A percentile compares a stretch with the other conserved stretches of the same genome.
phyloP scores from a whole-genome alignment of 192 early-diverging fungal species.

The Phlyctochytrium bullatum region DNA sequence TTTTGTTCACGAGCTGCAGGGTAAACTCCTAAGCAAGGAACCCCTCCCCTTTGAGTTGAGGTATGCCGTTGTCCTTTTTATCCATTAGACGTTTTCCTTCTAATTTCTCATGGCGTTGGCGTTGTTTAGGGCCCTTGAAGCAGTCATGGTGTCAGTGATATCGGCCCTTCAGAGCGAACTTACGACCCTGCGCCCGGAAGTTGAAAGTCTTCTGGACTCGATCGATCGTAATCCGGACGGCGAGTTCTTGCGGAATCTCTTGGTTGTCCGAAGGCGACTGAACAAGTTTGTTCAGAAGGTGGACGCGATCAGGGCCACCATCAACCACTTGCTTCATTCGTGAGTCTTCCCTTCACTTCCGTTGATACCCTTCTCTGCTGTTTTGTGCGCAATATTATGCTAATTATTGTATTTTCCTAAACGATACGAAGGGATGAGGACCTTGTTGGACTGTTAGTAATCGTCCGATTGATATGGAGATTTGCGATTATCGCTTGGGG shows the following conservation, averaged over 20 bases:
- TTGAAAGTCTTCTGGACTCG: slow-evolving; percentile 63
- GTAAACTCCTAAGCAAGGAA: slow-evolving; percentile 54
- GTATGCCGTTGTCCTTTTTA: slow-evolving; percentile 8
- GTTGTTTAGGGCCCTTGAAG: slow-evolving; percentile 68
- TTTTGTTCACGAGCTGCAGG: slow-evolving; percentile 79
- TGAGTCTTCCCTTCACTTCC: slow-evolving; percentile 8
- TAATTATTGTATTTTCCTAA: neutral
- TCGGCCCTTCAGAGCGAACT: slow-evolving; percentile 48
- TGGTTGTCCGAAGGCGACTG: slow-evolving; percentile 73
- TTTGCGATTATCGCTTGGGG: too few species aligned
- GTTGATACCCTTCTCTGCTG: too few species aligned
- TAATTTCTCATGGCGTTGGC: neutral
- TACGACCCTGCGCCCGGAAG: slow-evolving; percentile 63
- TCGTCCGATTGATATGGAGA: neutral
- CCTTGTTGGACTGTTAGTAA: slow-evolving; percentile 67
- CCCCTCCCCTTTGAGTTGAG: slow-evolving; percentile 33
- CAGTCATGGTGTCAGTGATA: slow-evolving; percentile 72
- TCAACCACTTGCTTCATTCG: slow-evolving; percentile 75
- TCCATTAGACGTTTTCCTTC: neutral
- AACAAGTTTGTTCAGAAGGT: slow-evolving; percentile 79
- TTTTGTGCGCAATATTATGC: slow-evolving; percentile 27
- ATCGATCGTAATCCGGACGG: slow-evolving; percentile 74
- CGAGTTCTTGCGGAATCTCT: slow-evolving; percentile 71
- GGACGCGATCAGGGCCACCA: slow-evolving; percentile 68
- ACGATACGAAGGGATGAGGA: slow-evolving; percentile 69